phyloP scores from a whole-genome alignment of 2,329 filamentous ascomycete species.

The Cladophialophora chaetospira region DNA sequence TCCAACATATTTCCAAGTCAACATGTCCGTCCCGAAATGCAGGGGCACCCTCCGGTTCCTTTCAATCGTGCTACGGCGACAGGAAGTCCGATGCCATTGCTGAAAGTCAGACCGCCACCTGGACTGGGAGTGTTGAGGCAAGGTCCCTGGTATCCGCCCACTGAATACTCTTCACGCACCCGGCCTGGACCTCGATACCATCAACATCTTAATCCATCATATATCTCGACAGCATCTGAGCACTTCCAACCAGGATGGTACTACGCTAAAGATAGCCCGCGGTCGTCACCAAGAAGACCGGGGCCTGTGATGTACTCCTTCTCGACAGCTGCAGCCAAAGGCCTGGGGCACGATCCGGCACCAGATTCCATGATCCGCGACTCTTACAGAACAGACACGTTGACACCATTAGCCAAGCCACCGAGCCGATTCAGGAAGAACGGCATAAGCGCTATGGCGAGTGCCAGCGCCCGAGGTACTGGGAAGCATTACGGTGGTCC shows the following conservation, averaged over 20 bases:
- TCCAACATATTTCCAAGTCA: neutral
- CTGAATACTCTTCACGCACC: neutral
- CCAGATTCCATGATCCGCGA: slow-evolving; percentile 34
- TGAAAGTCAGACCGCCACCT: slow-evolving; percentile 22
- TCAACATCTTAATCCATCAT: slow-evolving; percentile 1
- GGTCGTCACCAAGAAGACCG: neutral
- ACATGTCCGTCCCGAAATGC: neutral
- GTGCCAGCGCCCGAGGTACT: slow-evolving; percentile 26
- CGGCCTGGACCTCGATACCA: slow-evolving; percentile 9
- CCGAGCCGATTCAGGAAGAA: slow-evolving; percentile 30
- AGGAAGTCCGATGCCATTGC: slow-evolving; percentile 33
- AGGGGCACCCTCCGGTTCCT: slow-evolving; percentile 8
- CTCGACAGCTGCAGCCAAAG: slow-evolving; percentile 33
- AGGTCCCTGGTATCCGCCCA: slow-evolving; percentile 10
- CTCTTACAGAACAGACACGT: slow-evolving; percentile 33
- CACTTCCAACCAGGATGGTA: slow-evolving; percentile 34
- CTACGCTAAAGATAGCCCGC: slow-evolving; percentile 23
- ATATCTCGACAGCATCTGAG: slow-evolving; percentile 17
- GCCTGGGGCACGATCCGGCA: slow-evolving; percentile 27
- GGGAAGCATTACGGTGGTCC: slow-evolving; percentile 26
- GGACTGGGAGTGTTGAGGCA: slow-evolving; percentile 7
- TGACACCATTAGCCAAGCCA: slow-evolving; percentile 32
- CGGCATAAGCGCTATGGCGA: slow-evolving; percentile 29
- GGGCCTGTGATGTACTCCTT: slow-evolving; percentile 29
- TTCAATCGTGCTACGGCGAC: slow-evolving; percentile 30